phyloP scores from a whole-genome alignment of 192 early-diverging fungal species.

The Backusella liffmaniae region DNA sequence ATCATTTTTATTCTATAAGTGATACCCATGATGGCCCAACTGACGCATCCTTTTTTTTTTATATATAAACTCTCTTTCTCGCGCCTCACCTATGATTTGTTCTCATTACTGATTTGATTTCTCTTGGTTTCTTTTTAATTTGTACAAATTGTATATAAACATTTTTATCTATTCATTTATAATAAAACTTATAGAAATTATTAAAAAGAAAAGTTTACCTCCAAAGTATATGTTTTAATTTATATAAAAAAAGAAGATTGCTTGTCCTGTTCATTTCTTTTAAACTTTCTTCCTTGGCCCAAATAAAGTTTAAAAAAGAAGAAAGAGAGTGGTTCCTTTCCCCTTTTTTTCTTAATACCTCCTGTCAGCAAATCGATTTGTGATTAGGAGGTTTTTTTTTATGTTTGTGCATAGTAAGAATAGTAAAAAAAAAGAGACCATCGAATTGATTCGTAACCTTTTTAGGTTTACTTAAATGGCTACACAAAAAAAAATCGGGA shows the following conservation, averaged over 20 bases:
- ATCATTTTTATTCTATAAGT: conserved; percentile 1
- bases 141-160: background rate
- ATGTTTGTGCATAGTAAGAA: background rate
- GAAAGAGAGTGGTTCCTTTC: background rate
- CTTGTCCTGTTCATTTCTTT: background rate
- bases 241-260: background rate
- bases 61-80: background rate
- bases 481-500: conserved; percentile 2
- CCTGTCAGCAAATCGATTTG: background rate
- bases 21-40: background rate
- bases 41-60: background rate
- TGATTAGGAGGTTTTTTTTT: background rate
- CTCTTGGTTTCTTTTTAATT: background rate
- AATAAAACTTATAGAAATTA: background rate
- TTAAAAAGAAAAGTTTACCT: background rate
- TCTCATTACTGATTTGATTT: background rate
- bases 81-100: background rate
- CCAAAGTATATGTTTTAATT: background rate
- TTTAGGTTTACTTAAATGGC: background rate
- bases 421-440: background rate
- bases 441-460: too few species aligned
- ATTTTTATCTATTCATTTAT: background rate
- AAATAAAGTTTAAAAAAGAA: background rate
- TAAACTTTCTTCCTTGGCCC: background rate
- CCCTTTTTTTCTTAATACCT: background rate